These are phyloP conservation scores for Citrus sp. DNA, from an alignment of 345 rosid genomes.

Conservation along the genomic window DNA sequence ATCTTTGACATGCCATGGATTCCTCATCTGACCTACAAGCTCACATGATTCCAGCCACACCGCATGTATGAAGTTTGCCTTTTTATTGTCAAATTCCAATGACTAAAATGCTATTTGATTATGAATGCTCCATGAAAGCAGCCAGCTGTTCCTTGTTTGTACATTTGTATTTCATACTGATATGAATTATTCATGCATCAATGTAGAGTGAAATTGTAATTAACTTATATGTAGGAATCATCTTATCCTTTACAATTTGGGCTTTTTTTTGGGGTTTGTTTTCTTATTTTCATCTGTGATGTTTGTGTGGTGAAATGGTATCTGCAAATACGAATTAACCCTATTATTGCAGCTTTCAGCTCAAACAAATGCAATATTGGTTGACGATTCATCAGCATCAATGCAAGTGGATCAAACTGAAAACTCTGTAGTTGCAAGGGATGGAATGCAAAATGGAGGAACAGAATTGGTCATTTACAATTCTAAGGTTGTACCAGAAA, in stretches of 20 bases:
- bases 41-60: background rate
- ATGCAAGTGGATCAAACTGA: conserved; percentile 38
- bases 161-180: background rate
- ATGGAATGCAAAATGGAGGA: conserved; percentile 45
- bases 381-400: conserved; percentile 30
- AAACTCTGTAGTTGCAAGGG: conserved; percentile 14
- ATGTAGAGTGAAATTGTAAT: background rate
- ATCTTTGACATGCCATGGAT: background rate
- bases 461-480: conserved; percentile 31
- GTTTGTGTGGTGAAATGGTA: background rate
- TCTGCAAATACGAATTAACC: background rate
- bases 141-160: background rate
- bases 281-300: background rate
- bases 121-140: background rate
- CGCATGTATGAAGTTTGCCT: background rate
- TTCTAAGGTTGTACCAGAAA: conserved; percentile 33
- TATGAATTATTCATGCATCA: too few species aligned
- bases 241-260: background rate
- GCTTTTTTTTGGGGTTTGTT: background rate
- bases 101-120: background rate
- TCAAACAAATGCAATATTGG: conserved; percentile 19
- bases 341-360: conserved; percentile 27
- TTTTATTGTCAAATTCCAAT: background rate
- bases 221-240: background rate
- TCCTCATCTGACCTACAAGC: background rate